phyloP scores from a whole-genome alignment of 768 basidiomycete genomes.

The Amanita molliuscula region DNA sequence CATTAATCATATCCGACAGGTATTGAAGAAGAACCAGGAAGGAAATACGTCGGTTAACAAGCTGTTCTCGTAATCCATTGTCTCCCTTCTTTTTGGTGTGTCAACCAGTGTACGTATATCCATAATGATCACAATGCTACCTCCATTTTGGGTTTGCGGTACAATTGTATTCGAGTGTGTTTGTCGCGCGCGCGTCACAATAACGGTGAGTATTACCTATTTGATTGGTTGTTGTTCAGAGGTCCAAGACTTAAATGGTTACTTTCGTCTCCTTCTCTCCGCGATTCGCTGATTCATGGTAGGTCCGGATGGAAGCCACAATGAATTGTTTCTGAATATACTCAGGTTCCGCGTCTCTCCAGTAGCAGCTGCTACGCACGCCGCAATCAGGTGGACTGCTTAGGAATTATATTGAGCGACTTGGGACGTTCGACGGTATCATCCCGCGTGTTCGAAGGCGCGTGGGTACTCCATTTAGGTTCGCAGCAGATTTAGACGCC shows the following conservation, averaged over 20 bases:
- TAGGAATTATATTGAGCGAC: too few species aligned
- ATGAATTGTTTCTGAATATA: not conserved
- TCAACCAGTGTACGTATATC: not conserved
- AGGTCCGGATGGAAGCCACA: not conserved
- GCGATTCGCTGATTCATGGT: not conserved
- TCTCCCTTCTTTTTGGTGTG: slow-evolving; percentile 6
- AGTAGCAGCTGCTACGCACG: not conserved
- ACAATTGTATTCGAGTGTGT: not conserved
- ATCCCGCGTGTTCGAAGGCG: not conserved
- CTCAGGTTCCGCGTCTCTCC: not conserved
- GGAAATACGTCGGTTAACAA: slow-evolving; percentile 83
- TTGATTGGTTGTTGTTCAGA: not conserved
- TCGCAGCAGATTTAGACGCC: not conserved
- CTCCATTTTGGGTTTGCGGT: not conserved
- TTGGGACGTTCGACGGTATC: not conserved
- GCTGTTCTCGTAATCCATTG: slow-evolving; percentile 44
- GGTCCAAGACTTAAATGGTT: not conserved
- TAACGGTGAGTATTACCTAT: not conserved
- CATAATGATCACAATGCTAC: not conserved
- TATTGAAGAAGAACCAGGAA: slow-evolving; percentile 87
- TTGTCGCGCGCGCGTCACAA: not conserved
- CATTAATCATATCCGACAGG: slow-evolving; percentile 20
- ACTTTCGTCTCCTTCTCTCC: not conserved
- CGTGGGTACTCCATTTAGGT: not conserved
- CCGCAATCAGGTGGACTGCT: too few species aligned